Percentiles rank a stretch among this genome's conserved stretches.
Evolutionary conservation across 2,329 filamentous ascomycete genomes (phyloP).

Genomic region (Berkeleyomyces rouxiae): DNA sequence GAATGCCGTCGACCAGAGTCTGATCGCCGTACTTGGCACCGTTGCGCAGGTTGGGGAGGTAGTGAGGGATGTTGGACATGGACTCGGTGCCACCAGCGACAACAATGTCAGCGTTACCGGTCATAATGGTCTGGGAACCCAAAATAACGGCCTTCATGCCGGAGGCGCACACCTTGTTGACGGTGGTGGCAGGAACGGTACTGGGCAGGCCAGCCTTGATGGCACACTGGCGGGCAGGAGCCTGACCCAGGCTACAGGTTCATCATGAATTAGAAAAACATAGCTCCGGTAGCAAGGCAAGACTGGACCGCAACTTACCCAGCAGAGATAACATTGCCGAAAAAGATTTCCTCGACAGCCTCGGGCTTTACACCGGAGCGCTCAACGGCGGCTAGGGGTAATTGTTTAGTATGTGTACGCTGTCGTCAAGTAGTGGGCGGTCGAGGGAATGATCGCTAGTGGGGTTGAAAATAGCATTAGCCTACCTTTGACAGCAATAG

Average conservation of each 20-base stretch:
- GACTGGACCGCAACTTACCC: constrained; percentile 40
- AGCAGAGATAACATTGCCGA: constrained; percentile 93
- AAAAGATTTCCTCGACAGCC: constrained; percentile 90
- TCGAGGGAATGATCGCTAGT: not conserved
- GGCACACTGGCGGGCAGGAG: constrained; percentile 87
- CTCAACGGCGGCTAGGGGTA: constrained; percentile 51
- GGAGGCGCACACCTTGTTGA: constrained; percentile 99
- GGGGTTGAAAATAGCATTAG: not conserved
- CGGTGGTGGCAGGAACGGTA: constrained; percentile 68
- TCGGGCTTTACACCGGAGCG: constrained; percentile 74
- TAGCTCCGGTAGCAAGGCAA: constrained; percentile 13
- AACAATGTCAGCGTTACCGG: constrained; percentile 80
- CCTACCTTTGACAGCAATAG: constrained; percentile 81
- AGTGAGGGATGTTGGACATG: constrained; percentile 97
- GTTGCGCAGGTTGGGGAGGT: constrained; percentile 70
- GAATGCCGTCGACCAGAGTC: constrained; percentile 72
- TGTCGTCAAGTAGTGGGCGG: not conserved
- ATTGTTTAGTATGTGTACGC: constrained; percentile 11
- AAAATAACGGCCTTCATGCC: constrained; percentile 87
- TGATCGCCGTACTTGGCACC: constrained; percentile 92
- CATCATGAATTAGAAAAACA: constrained; percentile 8
- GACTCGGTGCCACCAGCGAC: constrained; percentile 92
- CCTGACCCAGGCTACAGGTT: constrained; percentile 64
- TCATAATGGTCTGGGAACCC: constrained; percentile 93
- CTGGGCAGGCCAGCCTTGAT: constrained; percentile 73